These are phyloP conservation scores for Penicillium rolfsii DNA, from an alignment of 2,329 filamentous ascomycete species.

Conservation along the genomic window DNA sequence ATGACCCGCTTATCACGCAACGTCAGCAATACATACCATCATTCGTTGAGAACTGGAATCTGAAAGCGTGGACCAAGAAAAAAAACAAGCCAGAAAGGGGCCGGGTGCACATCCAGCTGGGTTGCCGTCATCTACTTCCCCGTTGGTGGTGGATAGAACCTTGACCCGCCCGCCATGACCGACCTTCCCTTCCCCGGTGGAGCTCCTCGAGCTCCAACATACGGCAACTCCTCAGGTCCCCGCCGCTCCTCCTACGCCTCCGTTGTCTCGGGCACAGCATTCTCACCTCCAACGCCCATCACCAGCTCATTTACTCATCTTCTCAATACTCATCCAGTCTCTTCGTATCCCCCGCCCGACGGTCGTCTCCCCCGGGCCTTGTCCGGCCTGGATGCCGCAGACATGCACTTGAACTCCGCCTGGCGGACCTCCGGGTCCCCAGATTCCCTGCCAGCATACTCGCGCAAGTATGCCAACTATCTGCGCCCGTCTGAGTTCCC, in stretches of 20 bases:
- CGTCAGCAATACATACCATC: constrained; percentile 10
- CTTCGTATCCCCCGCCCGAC: constrained; percentile 42
- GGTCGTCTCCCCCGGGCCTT: constrained; percentile 38
- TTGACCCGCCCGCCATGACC: constrained; percentile 45
- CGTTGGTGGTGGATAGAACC: constrained; percentile 15
- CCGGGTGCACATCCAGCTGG: not conserved
- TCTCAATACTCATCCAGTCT: constrained; percentile 48
- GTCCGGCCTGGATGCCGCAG: constrained; percentile 52
- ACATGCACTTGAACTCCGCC: constrained; percentile 53
- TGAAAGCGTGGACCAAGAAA: not conserved
- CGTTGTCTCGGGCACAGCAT: constrained; percentile 58
- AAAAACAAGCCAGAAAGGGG: not conserved
- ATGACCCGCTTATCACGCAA: constrained; percentile 30
- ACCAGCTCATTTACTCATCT: constrained; percentile 59
- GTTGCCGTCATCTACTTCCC: constrained; percentile 16
- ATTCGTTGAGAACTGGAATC: not conserved
- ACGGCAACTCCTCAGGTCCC: constrained; percentile 46
- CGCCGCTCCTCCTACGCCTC: constrained; percentile 66
- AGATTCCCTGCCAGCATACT: constrained; percentile 50
- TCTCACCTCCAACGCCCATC: constrained; percentile 43
- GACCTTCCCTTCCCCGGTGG: constrained; percentile 50
- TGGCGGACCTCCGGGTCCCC: constrained; percentile 47
- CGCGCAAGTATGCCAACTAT: constrained; percentile 51
- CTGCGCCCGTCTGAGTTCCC: constrained; percentile 35
- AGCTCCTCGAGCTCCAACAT: constrained; percentile 40